A percentile compares a stretch with the other conserved stretches of the same genome.
phyloP scores from a whole-genome alignment of 257 asterid genomes.

The Solanum neorickii region DNA sequence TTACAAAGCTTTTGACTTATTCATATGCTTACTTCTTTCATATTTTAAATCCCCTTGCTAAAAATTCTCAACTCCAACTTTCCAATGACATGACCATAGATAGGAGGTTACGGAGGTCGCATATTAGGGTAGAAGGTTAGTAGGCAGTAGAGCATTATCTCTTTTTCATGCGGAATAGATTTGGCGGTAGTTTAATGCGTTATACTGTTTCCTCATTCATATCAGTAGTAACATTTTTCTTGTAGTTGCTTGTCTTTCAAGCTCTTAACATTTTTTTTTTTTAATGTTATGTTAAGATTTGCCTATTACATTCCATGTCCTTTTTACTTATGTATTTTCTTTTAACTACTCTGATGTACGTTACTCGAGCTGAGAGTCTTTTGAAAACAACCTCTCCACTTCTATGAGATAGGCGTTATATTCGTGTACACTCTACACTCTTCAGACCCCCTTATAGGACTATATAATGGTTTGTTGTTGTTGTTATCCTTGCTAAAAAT shows the following conservation, averaged over 20 bases:
- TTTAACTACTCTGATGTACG: neutral
- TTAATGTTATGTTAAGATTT: neutral
- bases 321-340: neutral
- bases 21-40: neutral
- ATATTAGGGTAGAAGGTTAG: neutral
- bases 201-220: neutral
- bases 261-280: no score
- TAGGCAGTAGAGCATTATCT: neutral
- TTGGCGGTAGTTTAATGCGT: neutral
- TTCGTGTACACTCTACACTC: neutral
- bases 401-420: neutral
- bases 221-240: neutral
- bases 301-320: neutral
- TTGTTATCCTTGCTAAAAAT: neutral
- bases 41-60: neutral
- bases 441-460: neutral
- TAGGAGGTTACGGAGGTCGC: neutral
- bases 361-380: neutral
- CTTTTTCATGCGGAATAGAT: neutral
- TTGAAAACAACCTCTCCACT: neutral
- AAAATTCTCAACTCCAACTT: neutral
- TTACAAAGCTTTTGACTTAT: neutral
- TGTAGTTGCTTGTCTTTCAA: neutral
- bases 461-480: neutral
- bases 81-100: neutral